Base-by-base conservation (phyloP, 805 yeast genomes). In the Lachancea lanzarotensis region DNA sequence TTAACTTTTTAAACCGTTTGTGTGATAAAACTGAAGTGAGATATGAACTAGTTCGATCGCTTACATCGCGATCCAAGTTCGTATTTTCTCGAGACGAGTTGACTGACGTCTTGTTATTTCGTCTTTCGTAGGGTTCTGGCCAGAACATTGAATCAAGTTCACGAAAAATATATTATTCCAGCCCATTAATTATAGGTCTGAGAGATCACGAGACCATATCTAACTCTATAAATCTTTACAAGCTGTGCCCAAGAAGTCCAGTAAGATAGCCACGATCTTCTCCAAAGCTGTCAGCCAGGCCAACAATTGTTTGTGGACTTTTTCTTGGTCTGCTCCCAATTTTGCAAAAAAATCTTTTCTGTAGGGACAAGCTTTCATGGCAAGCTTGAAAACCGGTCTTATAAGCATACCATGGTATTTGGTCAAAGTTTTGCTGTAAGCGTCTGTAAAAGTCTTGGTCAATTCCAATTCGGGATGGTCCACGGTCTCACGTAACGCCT, bases 311-410 rank as follows among this genome's bases (percentile, higher is more conserved):
- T 67, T 71, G 32, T 66, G 55, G 18, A 89, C 95, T 59, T 75
- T 76, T 29, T 69, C 81, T 62, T 80, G 83, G 63, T 83, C 88
- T 18, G 74, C 73, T 46, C 96, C 96, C 55, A 88, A 75, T 70
- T 87, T 88, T 48, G 66, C 81, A 59, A 86, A 88, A 62, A 88
- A 85, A 60, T 81, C 95, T 63, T 78, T 79, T 71, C 95, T 79
- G 68, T 86, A 89, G 11, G 96, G 96, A 66, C 95, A 86, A 1
- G 95, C 95, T 66, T 84, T 85, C 96, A 88, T 89, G 40, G 96
- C 96, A 63, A 89, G 74, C 69, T 86, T 86, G 77, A 88, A 88
- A 43, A 89, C 79, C 22, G 95, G 95, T 60, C 82, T 84, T 50
- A 88, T 74, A 57, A 88, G 71, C 75, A 88, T 78, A 43, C 82